phyloP scores from a whole-genome alignment of 2,329 filamentous ascomycete genomes.

The Lasiodiplodia sp. region DNA sequence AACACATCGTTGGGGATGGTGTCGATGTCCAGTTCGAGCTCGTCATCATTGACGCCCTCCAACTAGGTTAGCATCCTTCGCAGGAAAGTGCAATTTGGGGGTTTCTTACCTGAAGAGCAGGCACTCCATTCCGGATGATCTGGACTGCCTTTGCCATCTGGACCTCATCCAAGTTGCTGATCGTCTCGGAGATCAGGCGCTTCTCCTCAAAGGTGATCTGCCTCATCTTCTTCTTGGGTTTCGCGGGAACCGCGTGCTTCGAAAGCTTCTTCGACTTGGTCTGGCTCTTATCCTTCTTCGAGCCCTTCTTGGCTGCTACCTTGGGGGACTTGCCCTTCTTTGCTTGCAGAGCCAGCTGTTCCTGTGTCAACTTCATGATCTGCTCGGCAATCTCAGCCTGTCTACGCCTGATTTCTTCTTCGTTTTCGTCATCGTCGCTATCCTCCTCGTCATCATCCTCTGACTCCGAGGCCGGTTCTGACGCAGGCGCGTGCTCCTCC shows the following conservation, averaged over 20 bases:
- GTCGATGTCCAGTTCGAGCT: constrained; percentile 72
- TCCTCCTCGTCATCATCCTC: constrained; percentile 75
- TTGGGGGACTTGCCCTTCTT: constrained; percentile 65
- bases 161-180: constrained; percentile 79
- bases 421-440: constrained; percentile 69
- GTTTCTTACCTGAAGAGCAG: constrained; percentile 68
- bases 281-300: constrained; percentile 49
- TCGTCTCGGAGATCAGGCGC: constrained; percentile 86
- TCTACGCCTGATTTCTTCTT: constrained; percentile 56
- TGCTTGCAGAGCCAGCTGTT: constrained; percentile 27
- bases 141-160: constrained; percentile 82
- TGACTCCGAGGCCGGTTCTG: constrained; percentile 69
- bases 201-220: constrained; percentile 83
- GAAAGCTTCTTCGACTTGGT: constrained; percentile 38
- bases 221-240: constrained; percentile 64
- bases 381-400: constrained; percentile 70
- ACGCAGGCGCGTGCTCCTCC: constrained; percentile 72
- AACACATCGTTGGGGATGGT: constrained; percentile 63
- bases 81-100: background rate
- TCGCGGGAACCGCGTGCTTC: constrained; percentile 41
- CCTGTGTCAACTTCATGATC: constrained; percentile 30
- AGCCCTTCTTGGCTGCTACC: constrained; percentile 49
- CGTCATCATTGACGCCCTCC: constrained; percentile 60
- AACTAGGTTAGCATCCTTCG: background rate
- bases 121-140: constrained; percentile 85